Evolutionary conservation across 108 stramenopile genomes (phyloP).

Genomic region (Aurantiochytrium sp.): DNA sequence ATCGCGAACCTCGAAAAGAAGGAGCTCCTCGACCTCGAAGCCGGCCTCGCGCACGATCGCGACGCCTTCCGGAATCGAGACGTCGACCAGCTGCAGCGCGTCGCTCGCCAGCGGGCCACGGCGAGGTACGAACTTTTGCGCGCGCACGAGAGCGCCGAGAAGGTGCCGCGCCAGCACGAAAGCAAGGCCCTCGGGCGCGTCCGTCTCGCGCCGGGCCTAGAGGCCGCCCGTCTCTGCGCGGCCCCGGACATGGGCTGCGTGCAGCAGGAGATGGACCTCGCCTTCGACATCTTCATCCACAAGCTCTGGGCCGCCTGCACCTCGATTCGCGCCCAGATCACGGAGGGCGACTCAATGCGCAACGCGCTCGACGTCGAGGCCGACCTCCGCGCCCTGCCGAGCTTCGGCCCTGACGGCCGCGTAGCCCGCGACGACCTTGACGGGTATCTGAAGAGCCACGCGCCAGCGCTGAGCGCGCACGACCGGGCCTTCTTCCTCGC

Average conservation of each 20-base stretch:
- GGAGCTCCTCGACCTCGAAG: constrained; percentile 6
- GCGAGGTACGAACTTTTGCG: not conserved
- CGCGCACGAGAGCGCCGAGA: not conserved
- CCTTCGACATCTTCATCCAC: not conserved
- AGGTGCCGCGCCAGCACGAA: not conserved
- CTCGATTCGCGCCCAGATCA: not conserved
- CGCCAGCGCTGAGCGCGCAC: not conserved
- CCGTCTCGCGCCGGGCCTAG: not conserved
- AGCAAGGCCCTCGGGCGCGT: not conserved
- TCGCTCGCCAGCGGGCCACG: not conserved
- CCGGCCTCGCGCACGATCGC: not conserved
- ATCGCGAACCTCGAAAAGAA: not conserved
- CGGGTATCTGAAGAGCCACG: not conserved
- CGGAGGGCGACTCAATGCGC: not conserved
- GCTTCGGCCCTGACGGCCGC: not conserved
- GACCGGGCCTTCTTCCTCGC: not conserved
- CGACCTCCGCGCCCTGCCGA: not conserved
- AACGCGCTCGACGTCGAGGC: not conserved
- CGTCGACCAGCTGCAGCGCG: not conserved
- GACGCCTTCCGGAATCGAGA: not conserved
- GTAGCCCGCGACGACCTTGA: not conserved
- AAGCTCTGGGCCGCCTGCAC: not conserved
- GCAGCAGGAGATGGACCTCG: not conserved
- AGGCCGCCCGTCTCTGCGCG: not conserved
- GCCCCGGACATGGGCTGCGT: not conserved